Base-by-base conservation (phyloP, 139 green algal genomes). In the Microglena sp. region DNA sequence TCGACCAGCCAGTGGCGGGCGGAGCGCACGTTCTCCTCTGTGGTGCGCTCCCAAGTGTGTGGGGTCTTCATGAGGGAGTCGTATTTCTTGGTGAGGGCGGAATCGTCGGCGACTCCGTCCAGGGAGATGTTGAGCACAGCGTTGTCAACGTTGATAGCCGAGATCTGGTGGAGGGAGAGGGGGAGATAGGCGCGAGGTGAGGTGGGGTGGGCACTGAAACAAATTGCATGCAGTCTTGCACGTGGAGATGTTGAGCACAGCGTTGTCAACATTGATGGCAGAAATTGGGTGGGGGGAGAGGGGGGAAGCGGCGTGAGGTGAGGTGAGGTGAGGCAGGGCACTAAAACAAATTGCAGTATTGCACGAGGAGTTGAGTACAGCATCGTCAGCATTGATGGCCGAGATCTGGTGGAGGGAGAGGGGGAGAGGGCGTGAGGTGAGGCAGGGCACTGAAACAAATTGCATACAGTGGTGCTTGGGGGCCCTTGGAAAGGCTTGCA, bases 1-100 rank as follows among this genome's bases (percentile, higher is more conserved):
- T 79, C 73, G 2, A 63, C 64, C 26, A 75, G 53, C 73, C 63
- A 72, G 33, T 75, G 62, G n/a, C 64, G 57, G 2, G 73, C 62
- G 31, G 55, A 45, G 18, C 61, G 54, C 24, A 79, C 54, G 67
- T 79, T 79, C 34, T 79, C 67, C 58, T 74, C 67, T 22, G 73
- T 72, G 56, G 24, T 29, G 31, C 55, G 61, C 22, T 67, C 73
- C 73, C 73, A 79, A 15, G 67, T 69, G 62, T 75, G 67, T 3
- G 73, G 73, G 28, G 73, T 75, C 63, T 75, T 75, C 27, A 64
- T 32, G 2, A 44, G 32, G 43, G 28, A 45, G 40, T 74, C 67
- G 8, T 30, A 33, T 44, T 44, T 45, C 43, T 62, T 62, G 45
- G 74, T 61, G 22, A 29, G 55, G 27, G 45, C 29, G 3, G 44